These are phyloP conservation scores for Prunus dulcis DNA, from an alignment of 306 rosid genomes.

Conservation along the genomic window DNA sequence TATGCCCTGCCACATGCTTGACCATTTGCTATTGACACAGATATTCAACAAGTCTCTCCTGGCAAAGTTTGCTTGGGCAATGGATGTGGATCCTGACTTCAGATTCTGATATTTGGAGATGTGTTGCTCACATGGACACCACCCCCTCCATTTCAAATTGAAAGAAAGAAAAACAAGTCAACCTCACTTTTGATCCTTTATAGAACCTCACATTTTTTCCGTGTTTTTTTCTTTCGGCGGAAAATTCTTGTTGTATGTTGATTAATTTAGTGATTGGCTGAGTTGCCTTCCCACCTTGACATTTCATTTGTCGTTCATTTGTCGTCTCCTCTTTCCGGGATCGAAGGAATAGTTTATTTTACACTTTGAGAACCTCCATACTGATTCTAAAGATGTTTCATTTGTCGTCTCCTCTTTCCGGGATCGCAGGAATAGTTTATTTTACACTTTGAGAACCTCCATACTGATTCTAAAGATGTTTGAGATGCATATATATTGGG, in stretches of 20 bases:
- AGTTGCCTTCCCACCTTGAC: conserved; percentile 7
- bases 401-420: no score
- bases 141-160: not conserved
- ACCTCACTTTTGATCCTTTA: conserved; percentile 33
- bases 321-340: no score
- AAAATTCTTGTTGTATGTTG: conserved; percentile 45
- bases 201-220: conserved; percentile 23
- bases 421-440: not conserved
- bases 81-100: conserved; percentile 95
- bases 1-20: not conserved
- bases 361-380: not conserved
- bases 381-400: not conserved
- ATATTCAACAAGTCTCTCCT: conserved; percentile 85
- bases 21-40: conserved; percentile 33
- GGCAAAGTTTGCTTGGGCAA: conserved; percentile 88
- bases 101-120: conserved; percentile 62
- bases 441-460: not conserved
- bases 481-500: no score
- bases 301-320: no score
- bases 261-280: conserved; percentile 75
- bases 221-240: conserved; percentile 29
- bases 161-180: conserved; percentile 14
- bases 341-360: not conserved
- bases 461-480: not conserved
- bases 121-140: conserved; percentile 14